Base-by-base conservation (phyloP, 352 stramenopile species). In the Phytopythium litorale region DNA sequence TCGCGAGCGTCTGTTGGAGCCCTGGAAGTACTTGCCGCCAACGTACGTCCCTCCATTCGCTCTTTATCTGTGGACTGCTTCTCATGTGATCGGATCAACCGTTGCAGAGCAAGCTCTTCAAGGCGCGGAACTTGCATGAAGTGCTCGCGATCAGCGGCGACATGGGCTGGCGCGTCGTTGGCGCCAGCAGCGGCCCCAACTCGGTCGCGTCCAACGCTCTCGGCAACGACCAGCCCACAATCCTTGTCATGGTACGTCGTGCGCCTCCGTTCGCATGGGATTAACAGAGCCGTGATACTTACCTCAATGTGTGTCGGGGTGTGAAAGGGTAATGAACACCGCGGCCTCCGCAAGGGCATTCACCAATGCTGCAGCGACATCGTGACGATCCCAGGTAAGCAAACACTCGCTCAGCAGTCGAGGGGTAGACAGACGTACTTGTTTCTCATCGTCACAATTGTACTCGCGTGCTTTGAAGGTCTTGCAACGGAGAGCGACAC, bases 1-100 rank as follows among this genome's bases (percentile, higher is more conserved):
- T 89, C 84, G 3, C 76, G 85, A n/a, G 80, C 83, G 25, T 94
- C 85, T 0, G 85, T 84, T 2, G 85, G 85, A 13, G 81, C 85
- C 3, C 56, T 91, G 42, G 85, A 94, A 77, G 78, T 92, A 32
- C 57, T 92, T 28, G 79, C 84, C n/a, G 79, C 80, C 32, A 90
- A 89, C 46, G 85, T 92, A 67, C 59, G 66, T 71, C 7, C 7
- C 55, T 5, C 42, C 49, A 32, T 28, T 28, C 28, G 3, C 25
- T 52, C 16, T 45, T 58, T 19, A 28, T n/a, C 9, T 49, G 16
- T 3, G 43, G 21, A 60, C 18, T 48, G 18, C 23, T 11, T 21
- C 12, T 21, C 35, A 30, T 33, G 9, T 37, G 53, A 37, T 33
- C 13, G 0, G 7, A 11, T 40, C 15, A 8, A 42, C n/a, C 4